Evolutionary conservation across 805 yeast genomes (phyloP).

Genomic region (Metschnikowia noctiluminum): DNA sequence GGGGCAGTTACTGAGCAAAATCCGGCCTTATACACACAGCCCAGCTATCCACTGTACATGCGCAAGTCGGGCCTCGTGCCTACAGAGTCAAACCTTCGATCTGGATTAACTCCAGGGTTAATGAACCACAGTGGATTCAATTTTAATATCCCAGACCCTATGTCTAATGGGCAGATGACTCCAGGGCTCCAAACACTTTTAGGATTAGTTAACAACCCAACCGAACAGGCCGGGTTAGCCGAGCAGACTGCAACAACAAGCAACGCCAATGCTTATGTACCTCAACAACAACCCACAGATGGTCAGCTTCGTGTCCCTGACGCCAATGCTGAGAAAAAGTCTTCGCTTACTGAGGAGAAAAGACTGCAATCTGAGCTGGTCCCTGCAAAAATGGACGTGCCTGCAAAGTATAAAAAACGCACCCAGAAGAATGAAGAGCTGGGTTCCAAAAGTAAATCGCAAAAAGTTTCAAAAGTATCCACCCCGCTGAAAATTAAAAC

Average conservation of each 20-base stretch:
- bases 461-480: slow-evolving; percentile 11
- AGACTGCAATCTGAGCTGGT: background rate
- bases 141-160: slow-evolving; percentile 39
- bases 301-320: slow-evolving; percentile 5
- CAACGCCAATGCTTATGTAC: background rate
- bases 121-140: slow-evolving; percentile 27
- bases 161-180: slow-evolving; percentile 44
- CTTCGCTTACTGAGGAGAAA: background rate
- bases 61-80: slow-evolving; percentile 67
- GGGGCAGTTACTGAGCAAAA: slow-evolving; percentile 3
- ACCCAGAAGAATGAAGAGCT: slow-evolving; percentile 1
- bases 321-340: background rate
- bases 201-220: slow-evolving; percentile 23
- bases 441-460: slow-evolving; percentile 5
- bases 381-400: background rate
- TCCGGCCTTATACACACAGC: slow-evolving; percentile 4
- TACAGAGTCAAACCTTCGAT: slow-evolving; percentile 66
- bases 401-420: slow-evolving; percentile 4
- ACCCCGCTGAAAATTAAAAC: slow-evolving; percentile 8
- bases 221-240: slow-evolving; percentile 1
- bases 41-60: slow-evolving; percentile 25
- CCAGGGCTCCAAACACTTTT: slow-evolving; percentile 45
- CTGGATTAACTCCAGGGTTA: slow-evolving; percentile 66
- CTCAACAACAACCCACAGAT: background rate
- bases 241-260: background rate